These are phyloP conservation scores for Boletus eberwhitei DNA, from an alignment of 768 basidiomycete genomes.

Conservation along the genomic window DNA sequence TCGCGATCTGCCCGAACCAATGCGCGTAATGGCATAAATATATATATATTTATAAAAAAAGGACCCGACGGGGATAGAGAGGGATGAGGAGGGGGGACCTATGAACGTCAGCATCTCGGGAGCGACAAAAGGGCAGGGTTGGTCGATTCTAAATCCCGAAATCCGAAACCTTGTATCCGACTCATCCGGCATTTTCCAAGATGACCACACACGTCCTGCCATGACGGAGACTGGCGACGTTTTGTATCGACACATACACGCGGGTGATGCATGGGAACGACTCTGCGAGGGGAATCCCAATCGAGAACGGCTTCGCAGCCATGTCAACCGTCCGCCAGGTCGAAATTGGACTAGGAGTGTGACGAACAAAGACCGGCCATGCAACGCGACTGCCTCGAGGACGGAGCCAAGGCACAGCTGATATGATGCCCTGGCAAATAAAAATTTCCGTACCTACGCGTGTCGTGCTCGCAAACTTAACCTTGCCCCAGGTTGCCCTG, in stretches of 20 bases:
- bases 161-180: constrained; percentile 4
- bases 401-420: constrained; percentile 29
- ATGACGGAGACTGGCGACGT: neutral
- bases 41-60: constrained; percentile 6
- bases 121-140: constrained; percentile 21
- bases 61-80: constrained; percentile 17
- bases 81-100: neutral
- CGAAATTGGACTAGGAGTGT: constrained; percentile 13
- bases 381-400: constrained; percentile 36
- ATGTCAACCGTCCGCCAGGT: constrained; percentile 12
- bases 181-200: constrained; percentile 16
- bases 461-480: constrained; percentile 29
- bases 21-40: constrained; percentile 2
- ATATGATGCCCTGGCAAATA: constrained; percentile 16
- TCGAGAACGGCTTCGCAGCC: constrained; percentile 9
- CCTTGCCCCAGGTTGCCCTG: constrained; percentile 25
- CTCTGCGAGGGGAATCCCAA: constrained; percentile 9
- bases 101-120: constrained; percentile 22
- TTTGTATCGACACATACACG: neutral
- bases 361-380: constrained; percentile 14
- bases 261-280: constrained; percentile 8
- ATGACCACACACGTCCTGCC: neutral
- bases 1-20: constrained; percentile 3
- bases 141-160: constrained; percentile 1
- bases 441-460: constrained; percentile 29